These are phyloP conservation scores for Talaromyces marneffei DNA, from an alignment of 2,329 filamentous ascomycete species.

Conservation along the genomic window DNA sequence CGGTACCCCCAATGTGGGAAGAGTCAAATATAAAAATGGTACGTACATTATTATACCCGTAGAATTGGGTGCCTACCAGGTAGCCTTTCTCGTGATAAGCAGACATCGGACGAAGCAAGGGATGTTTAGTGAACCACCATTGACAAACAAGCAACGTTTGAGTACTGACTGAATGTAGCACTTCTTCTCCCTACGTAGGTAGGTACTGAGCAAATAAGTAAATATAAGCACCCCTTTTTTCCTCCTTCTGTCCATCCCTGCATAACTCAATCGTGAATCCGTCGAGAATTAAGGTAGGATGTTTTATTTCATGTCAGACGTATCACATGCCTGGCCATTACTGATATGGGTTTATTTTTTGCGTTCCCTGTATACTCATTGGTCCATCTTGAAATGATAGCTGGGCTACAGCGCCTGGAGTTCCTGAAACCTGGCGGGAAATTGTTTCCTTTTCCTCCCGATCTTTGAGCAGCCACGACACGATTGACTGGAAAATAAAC, in stretches of 20 bases:
- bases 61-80: not conserved
- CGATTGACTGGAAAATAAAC: not conserved
- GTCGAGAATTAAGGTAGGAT: not conserved
- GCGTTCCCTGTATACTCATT: not conserved
- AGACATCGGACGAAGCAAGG: not conserved
- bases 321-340: not conserved
- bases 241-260: constrained; percentile 7
- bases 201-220: not conserved
- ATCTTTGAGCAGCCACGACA: not conserved
- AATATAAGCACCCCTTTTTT: not conserved
- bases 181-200: not conserved
- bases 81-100: not conserved
- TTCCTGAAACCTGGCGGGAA: not conserved
- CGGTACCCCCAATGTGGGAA: not conserved
- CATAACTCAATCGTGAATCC: not conserved
- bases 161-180: not conserved
- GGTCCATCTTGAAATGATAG: not conserved
- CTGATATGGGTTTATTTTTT: not conserved
- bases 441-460: not conserved
- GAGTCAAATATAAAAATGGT: not conserved
- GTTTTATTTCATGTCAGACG: not conserved
- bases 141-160: constrained; percentile 4
- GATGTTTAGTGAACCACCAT: not conserved
- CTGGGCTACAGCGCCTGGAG: not conserved
- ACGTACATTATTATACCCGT: not conserved